Base-by-base conservation (phyloP, 495 filamentous ascomycete genomes). In the Trichocladium uniseriatum region DNA sequence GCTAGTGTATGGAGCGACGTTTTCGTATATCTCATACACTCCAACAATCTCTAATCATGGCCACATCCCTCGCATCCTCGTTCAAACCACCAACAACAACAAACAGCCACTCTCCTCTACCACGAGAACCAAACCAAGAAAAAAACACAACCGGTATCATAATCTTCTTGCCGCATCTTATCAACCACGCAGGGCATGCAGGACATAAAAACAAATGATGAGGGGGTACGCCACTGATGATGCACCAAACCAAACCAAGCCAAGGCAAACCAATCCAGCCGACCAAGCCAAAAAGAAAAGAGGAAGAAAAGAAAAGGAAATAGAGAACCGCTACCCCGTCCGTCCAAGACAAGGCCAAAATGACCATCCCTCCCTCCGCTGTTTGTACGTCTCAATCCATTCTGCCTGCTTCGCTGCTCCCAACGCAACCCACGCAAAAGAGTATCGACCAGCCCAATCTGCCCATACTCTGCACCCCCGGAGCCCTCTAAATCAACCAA, bases 161-260 rank as follows among this genome's bases (percentile, higher is more conserved):
- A 43, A 43, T 37, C 39, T 19, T 43, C 38, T 35, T 27, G 47
- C 28, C 46, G 40, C 38, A 49, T 49, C 38, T 35, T 34, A 5
- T 34, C 19, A 29, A 44, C 16, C 47, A 49, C 43, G 47, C 47
- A 36, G 29, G 18, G 28, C 38, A 43, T 40, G n/a, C n/a, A n/a
- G n/a, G n/a, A n/a, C n/a, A n/a, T n/a, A n/a, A n/a, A 28, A 36
- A 43, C 37, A 43, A 49, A 29, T 22, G 40, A 36, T 16, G 15
- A 49, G 5, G 5, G 4, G 15, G n/a, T 31, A 48, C 46, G 22
- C 38, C 31, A 21, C 38, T 51, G 40, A 51, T 45, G 35, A 51
- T 51, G 42, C 40, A 11, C 31, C 21, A 2, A n/a, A 44, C 32
- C 41, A 29, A 20, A 27, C 21, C 21, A 29, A 38, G 11, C 48